Base-by-base conservation (phyloP, 345 rosid genomes). In the Corchorus capsularis region DNA sequence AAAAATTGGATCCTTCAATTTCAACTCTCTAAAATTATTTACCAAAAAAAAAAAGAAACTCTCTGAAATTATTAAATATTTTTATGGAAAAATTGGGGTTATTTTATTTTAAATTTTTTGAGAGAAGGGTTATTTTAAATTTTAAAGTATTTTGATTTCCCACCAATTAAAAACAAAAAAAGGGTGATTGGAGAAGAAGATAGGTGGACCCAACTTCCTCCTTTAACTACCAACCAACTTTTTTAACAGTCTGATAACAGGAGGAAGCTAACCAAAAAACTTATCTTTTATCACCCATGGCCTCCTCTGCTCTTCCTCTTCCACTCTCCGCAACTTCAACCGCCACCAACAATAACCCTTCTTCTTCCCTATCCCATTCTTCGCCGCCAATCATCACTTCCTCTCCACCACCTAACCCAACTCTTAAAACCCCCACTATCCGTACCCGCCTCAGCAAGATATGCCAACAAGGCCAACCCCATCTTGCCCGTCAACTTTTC, bases 381-480 rank as follows among this genome's bases (percentile, higher is more conserved):
- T 59, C 83, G 14, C 79, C 82, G 14, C 79, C 82, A 4, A 66
- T 71, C 60, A 62, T 82, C 65, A 50, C 32, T 15, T 79, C 82
- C 16, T 73, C 79, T 7, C 76, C 82, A 37, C 81, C 90, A 2
- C 86, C 89, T 35, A 75, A 16, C 15, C 84, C 78, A 17, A 72
- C 79, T 9, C 89, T 80, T 13, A 86, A 85, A 77, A 87, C 96
- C 52, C 96, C 92, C 37, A 79, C 95, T n/a, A 73, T 94, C 63
- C 96, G 94, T 57, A 85, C 96, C 37, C 97, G 95, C 74, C 89
- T 94, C n/a, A 84, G 97, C 79, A 75, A 71, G 39, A 85, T 91
- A 59, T 94, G 98, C 68, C 95, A 87, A 83, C 88, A 91, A 35
- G 94, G 95, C 59, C 88, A 90, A 70, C 94, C 93, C 69, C 87